Evolutionary conservation across 1,284 basidiomycete species (phyloP).

Genomic region (Xanthoconium separans): DNA sequence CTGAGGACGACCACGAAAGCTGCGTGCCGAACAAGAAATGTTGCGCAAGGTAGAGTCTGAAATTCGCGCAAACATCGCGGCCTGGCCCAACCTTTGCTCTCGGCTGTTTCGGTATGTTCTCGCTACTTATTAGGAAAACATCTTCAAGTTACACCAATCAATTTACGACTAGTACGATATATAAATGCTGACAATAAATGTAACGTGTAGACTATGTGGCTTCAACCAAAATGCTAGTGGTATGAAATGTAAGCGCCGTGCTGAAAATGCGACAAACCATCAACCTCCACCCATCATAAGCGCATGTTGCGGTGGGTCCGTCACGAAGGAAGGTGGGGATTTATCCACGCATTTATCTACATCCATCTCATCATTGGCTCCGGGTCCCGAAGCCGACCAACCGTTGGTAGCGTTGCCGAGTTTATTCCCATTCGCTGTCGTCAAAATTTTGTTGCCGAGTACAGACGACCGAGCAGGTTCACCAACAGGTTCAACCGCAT

Average conservation of each 20-base stretch:
- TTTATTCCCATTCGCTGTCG: conserved; percentile 22
- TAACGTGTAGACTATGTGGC: conserved; percentile 28
- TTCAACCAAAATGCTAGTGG: conserved; percentile 28
- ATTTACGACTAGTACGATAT: conserved; percentile 18
- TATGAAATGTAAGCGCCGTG: conserved; percentile 23
- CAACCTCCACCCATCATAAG: conserved; percentile 10
- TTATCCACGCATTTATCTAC: conserved; percentile 25
- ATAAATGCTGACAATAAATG: conserved; percentile 24
- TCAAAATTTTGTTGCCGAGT: conserved; percentile 9
- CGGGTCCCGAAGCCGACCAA: conserved; percentile 4
- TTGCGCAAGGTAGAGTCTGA: conserved; percentile 43
- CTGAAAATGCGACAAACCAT: conserved; percentile 5
- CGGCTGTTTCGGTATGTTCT: neutral
- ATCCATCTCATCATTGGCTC: conserved; percentile 22
- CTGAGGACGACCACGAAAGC: conserved; percentile 46
- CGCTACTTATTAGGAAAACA: conserved; percentile 19
- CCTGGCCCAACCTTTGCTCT: neutral
- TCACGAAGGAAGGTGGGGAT: conserved; percentile 9
- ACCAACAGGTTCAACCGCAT: conserved; percentile 68
- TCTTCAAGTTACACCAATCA: neutral
- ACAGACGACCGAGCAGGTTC: conserved; percentile 28
- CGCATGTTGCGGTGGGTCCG: conserved; percentile 9
- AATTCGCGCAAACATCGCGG: conserved; percentile 53
- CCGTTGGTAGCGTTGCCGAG: conserved; percentile 8
- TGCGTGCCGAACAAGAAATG: conserved; percentile 38